A percentile compares a stretch with the other conserved stretches of the same genome.
Conservation (phyloP, 331 rosid species). For the Acacia concinna region DNA sequence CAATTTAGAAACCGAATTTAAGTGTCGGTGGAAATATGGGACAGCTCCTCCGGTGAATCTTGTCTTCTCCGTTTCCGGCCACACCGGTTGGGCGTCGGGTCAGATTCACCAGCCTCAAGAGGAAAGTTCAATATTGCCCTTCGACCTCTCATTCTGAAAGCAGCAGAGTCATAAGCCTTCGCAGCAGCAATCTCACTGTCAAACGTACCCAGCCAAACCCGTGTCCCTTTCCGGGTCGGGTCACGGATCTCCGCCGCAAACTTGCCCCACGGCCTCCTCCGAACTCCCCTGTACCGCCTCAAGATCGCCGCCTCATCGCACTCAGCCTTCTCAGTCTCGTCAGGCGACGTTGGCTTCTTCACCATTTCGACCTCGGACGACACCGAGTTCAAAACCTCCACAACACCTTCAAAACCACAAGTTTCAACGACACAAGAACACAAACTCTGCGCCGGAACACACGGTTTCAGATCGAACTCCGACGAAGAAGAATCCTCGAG, state of each 20-base stretch:
- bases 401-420: constrained; percentile 12
- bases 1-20: background rate
- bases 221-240: constrained; percentile 53
- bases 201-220: constrained; percentile 82
- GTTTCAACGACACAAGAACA: constrained; percentile 14
- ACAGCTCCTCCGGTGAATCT: background rate
- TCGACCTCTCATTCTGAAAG: constrained; percentile 75
- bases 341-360: background rate
- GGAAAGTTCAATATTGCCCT: constrained; percentile 76
- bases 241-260: constrained; percentile 84
- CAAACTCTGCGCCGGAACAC: constrained; percentile 6
- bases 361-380: background rate
- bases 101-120: constrained; percentile 53
- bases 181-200: constrained; percentile 68
- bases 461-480: constrained; percentile 40
- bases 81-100: constrained; percentile 26
- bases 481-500: constrained; percentile 41
- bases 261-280: constrained; percentile 82
- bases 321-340: background rate
- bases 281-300: constrained; percentile 63
- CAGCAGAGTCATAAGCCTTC: constrained; percentile 74
- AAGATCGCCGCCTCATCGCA: background rate
- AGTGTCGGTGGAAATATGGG: background rate
- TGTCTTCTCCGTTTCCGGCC: constrained; percentile 51
- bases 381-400: constrained; percentile 1